Conservation (phyloP, 2,329 filamentous ascomycete species). For the Fusarium burgessii region DNA sequence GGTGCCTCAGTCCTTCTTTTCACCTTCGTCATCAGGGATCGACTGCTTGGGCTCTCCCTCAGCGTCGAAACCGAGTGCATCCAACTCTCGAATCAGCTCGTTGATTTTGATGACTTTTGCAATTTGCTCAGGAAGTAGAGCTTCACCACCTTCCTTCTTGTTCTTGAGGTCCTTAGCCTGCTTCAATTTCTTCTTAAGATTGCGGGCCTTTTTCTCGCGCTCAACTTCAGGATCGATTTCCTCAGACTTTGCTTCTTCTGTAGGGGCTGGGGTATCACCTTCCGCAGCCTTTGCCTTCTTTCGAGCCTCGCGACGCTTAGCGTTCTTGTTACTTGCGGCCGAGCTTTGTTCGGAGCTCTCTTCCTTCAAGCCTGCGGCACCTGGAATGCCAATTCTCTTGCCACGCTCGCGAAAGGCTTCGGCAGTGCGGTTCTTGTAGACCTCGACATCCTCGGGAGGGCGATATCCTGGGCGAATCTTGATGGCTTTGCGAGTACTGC, state of each 20-base stretch:
- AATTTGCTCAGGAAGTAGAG: slow-evolving; percentile 90
- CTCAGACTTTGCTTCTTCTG: slow-evolving; percentile 51
- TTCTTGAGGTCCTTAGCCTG: slow-evolving; percentile 91
- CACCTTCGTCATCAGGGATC: slow-evolving; percentile 14
- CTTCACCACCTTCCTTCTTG: slow-evolving; percentile 89
- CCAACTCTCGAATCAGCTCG: slow-evolving; percentile 89
- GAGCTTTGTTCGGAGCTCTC: slow-evolving; percentile 61
- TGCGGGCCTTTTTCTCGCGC: slow-evolving; percentile 91
- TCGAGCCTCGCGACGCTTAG: slow-evolving; percentile 74
- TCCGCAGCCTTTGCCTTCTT: slow-evolving; percentile 70
- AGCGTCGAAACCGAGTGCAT: slow-evolving; percentile 83
- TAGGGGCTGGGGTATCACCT: slow-evolving; percentile 57
- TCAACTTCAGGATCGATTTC: slow-evolving; percentile 77
- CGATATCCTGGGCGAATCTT: slow-evolving; percentile 93
- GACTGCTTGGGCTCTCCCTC: slow-evolving; percentile 72
- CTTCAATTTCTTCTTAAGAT: slow-evolving; percentile 92
- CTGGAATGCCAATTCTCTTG: slow-evolving; percentile 73
- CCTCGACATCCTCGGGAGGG: slow-evolving; percentile 93
- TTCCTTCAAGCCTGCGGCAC: slow-evolving; percentile 71
- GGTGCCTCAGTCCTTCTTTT: slow-evolving; percentile 43
- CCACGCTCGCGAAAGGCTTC: slow-evolving; percentile 85
- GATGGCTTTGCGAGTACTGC: slow-evolving; percentile 92
- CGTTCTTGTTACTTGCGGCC: slow-evolving; percentile 81
- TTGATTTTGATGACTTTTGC: slow-evolving; percentile 98
- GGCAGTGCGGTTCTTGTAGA: slow-evolving; percentile 94